Base-by-base conservation (phyloP, 2,329 filamentous ascomycete species). In the Penicillium sclerotiorum region DNA sequence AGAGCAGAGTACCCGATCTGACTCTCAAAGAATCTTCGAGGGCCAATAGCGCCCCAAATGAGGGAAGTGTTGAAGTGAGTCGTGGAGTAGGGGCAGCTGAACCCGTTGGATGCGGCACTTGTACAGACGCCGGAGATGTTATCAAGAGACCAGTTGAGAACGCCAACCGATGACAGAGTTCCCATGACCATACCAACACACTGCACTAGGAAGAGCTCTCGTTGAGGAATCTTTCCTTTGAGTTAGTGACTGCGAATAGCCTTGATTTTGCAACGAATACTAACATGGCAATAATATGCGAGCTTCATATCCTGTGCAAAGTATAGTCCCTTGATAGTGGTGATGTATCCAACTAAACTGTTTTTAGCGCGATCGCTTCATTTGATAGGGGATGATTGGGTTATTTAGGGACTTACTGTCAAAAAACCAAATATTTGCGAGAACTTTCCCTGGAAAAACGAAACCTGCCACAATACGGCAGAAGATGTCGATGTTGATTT, bases 21-120 rank as follows among this genome's bases (percentile, higher is more conserved):
- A 11, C 77, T 73, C 41, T 78, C 80, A 65, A 88, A 89, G 67
- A 88, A 84, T 37, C 85, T 80, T 2, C 77, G 75, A 0, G 86
- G 86, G 0, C 86, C 86, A 49, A 89, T 86, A 44, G 84, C 80
- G 37, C 86, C 86, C 85, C 85, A 88, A 60, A 88, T 82, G 47
- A 87, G 76, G 6, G 83, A 87, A 1, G 83, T 82, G 1, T 84
- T 87, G 73, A 85, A 89, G 67, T 83, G 82, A 0, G 80, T 80
- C 21, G 74, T 74, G 8, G 77, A 77, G 27, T 72, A 72, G 8
- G 81, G 80, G 59, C 80, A 83, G 12, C 73, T 79, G 58, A 83
- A 77, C 21, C 84, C 85, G 56, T 77, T 76, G 62, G 82, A 76
- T 17, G 77, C 70, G 48, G 85, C 78, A 4, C 77, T 77, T 2